Evolutionary conservation across 169 alveolate genomes (phyloP).

Genomic region (Prorocentrum cordatum): DNA sequence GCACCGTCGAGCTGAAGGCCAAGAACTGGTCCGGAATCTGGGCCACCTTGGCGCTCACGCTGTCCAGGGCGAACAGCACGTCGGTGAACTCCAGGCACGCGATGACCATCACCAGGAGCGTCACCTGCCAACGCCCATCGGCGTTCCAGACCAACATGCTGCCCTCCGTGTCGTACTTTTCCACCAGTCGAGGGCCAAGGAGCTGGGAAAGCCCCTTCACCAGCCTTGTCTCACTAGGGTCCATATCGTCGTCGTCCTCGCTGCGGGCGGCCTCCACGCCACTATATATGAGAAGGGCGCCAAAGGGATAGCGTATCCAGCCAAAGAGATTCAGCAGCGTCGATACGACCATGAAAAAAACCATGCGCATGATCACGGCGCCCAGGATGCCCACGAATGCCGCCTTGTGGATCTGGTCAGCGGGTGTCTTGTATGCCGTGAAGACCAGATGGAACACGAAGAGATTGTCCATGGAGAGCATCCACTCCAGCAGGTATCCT

Average conservation of each 20-base stretch:
- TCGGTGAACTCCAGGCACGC: conserved; percentile 27
- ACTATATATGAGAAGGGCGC: background rate
- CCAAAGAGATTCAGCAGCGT: background rate
- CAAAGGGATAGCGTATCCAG: background rate
- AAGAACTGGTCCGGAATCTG: conserved; percentile 55
- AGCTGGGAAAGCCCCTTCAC: too few species aligned
- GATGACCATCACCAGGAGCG: conserved; percentile 48
- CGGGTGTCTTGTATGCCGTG: conserved; percentile 31
- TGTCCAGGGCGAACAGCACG: conserved; percentile 42
- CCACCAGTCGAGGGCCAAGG: too few species aligned
- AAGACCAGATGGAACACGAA: conserved; percentile 40
- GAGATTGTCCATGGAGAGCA: conserved; percentile 64
- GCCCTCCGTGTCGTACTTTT: too few species aligned
- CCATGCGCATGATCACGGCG: conserved; percentile 11
- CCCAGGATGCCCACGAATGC: conserved; percentile 23
- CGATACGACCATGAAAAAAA: conserved; percentile 12
- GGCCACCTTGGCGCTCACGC: conserved; percentile 40
- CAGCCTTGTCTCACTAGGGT: too few species aligned
- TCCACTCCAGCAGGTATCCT: too few species aligned
- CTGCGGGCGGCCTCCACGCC: background rate
- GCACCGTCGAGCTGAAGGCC: conserved; percentile 60
- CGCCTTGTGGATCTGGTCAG: background rate
- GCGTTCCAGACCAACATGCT: too few species aligned
- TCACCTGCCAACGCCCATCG: too few species aligned
- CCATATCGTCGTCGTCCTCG: background rate